Evolutionary conservation across 257 asterid genomes (phyloP).

Genomic region (Coffea canephora): DNA sequence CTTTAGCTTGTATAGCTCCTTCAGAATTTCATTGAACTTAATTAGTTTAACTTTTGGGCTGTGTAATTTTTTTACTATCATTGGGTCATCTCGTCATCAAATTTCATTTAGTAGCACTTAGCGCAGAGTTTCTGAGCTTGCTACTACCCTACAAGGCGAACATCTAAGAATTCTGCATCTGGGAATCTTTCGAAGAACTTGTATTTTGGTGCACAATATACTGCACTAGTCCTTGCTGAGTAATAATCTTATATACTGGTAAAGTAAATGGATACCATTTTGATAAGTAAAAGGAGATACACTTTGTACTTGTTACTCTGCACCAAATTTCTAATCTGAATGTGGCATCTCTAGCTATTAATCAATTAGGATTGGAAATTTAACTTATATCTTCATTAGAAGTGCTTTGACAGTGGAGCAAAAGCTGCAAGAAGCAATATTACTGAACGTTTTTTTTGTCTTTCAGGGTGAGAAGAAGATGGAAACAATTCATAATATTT

Average conservation of each 20-base stretch:
- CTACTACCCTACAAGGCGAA: neutral
- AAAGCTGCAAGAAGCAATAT: neutral
- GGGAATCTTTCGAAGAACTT: neutral
- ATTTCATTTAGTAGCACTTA: neutral
- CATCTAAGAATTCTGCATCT: neutral
- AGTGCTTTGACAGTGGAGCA: neutral
- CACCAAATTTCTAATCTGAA: neutral
- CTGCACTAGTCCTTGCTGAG: neutral
- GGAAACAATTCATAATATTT: conserved; percentile 66
- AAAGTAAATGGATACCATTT: neutral
- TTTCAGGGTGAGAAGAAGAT: conserved; percentile 72
- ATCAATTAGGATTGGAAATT: neutral
- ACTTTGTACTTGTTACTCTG: neutral
- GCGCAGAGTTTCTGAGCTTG: neutral
- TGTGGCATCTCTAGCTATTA: neutral
- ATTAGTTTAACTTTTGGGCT: neutral
- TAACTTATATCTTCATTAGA: neutral
- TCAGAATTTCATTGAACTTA: neutral
- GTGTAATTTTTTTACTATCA: neutral
- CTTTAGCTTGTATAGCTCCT: neutral
- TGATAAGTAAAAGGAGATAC: neutral
- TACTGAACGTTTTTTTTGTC: conserved; percentile 2
- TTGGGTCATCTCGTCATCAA: neutral
- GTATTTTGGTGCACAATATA: neutral
- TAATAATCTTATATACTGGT: neutral